A percentile compares a stretch with the other conserved stretches of the same genome.
Conservation (phyloP, 2,329 filamentous ascomycete species). For the Dactylellina parvicollis region DNA sequence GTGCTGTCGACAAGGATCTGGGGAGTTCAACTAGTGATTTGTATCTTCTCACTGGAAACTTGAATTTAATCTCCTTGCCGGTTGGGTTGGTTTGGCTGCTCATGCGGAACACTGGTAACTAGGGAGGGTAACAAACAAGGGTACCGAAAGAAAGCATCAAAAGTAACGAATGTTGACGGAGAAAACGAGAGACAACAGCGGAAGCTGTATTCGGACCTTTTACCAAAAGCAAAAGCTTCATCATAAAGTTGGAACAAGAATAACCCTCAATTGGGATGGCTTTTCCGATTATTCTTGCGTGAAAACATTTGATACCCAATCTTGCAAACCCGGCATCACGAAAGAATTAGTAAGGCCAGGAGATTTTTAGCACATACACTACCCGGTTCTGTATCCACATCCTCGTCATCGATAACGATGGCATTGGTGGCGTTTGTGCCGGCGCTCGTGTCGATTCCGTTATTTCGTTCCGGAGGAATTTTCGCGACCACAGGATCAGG, state of each 20-base stretch:
- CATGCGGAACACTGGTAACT: constrained; percentile 1
- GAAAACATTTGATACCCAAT: too few relatives aligned
- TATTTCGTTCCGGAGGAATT: background rate
- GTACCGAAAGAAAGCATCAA: background rate
- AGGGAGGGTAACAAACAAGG: constrained; percentile 35
- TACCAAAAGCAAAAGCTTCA: constrained; percentile 55
- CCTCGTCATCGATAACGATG: constrained; percentile 39
- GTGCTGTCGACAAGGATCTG: constrained; percentile 21
- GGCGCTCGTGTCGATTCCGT: background rate
- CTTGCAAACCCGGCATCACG: too few relatives aligned
- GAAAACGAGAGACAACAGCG: constrained; percentile 1
- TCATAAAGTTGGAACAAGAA: constrained; percentile 28
- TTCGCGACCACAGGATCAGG: constrained; percentile 1
- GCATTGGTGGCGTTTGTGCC: constrained; percentile 19
- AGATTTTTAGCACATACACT: constrained; percentile 10
- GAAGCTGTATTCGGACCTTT: constrained; percentile 51
- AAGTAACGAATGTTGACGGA: constrained; percentile 12
- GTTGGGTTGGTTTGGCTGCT: constrained; percentile 13
- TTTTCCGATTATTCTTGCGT: too few relatives aligned
- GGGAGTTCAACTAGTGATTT: constrained; percentile 11
- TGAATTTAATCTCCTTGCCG: constrained; percentile 6
- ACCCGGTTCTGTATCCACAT: background rate
- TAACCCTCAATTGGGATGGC: background rate
- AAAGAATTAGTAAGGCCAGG: too few relatives aligned
- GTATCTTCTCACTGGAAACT: constrained; percentile 24